phyloP scores from a whole-genome alignment of 2,329 filamentous ascomycete genomes.

The Aspergillus ruber region DNA sequence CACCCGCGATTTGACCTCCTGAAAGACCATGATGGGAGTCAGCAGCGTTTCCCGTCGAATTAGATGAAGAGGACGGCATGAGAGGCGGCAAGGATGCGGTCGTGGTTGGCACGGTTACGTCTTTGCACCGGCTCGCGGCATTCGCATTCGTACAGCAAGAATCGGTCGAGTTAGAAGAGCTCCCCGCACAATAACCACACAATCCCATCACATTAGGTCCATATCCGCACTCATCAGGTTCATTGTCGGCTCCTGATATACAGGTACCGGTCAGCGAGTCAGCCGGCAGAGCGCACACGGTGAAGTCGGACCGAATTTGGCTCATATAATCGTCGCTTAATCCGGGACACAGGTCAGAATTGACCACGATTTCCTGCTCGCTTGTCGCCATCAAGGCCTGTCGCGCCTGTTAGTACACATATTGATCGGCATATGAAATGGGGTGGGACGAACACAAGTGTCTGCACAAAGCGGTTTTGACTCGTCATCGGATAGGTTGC shows the following conservation, averaged over 20 bases:
- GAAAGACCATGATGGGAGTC: conserved; percentile 51
- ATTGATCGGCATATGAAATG: neutral
- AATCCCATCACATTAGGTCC: conserved; percentile 64
- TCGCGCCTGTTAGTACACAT: neutral
- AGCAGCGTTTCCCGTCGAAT: conserved; percentile 40
- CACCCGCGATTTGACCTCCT: conserved; percentile 84
- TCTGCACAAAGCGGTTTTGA: conserved; percentile 79
- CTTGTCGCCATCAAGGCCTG: conserved; percentile 79
- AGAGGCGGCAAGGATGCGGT: conserved; percentile 56
- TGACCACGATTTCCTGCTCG: conserved; percentile 75
- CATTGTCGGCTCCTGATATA: conserved; percentile 70
- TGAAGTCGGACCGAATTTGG: conserved; percentile 87
- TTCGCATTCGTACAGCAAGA: conserved; percentile 86
- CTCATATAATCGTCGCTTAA: conserved; percentile 59
- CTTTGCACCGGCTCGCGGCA: conserved; percentile 64
- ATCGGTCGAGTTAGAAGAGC: conserved; percentile 85
- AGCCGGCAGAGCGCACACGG: conserved; percentile 77
- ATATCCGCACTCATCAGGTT: conserved; percentile 82
- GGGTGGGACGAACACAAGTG: conserved; percentile 60
- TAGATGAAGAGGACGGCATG: conserved; percentile 60
- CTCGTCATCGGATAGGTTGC: conserved; percentile 57
- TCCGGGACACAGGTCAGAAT: conserved; percentile 64
- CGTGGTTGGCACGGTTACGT: conserved; percentile 66
- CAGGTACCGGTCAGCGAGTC: conserved; percentile 69
- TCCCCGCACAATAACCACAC: conserved; percentile 78